Base-by-base conservation (phyloP, 2,329 filamentous ascomycete species). In the Neodidymelliopsis sp. region DNA sequence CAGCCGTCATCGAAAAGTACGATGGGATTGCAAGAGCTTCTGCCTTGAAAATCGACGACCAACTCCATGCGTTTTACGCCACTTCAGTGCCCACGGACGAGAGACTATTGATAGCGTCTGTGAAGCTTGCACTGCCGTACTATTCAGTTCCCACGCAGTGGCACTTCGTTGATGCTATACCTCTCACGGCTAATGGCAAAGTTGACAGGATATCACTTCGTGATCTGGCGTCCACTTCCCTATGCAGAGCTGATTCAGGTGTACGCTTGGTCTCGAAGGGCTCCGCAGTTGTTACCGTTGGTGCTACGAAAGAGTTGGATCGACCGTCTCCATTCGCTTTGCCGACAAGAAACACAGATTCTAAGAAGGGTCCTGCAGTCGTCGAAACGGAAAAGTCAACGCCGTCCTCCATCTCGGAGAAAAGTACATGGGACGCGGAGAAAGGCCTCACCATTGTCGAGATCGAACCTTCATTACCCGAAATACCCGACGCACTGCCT, bases 151-250 rank as follows among this genome's bases (percentile, higher is more conserved):
- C 82, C 0, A 72, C 75, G 7, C 61, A 69, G 37, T 76, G 80
- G 62, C 72, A 77, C 27, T 71, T 74, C 18, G 66, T 81, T 4
- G 58, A 70, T 0, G 67, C 70, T 4, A 74, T 84, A 15, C 79
- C 81, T 1, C 71, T 80, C 15, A 84, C 81, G 0, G 56, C 74
- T 2, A 84, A 84, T 49, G 82, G 82, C 33, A 84, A 84, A 67
- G 75, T 82, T 33, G 77, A 84, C 65, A 83, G 81, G 70, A 70
- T 67, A 16, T 63, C 68, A 4, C 75, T 84, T 5, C 66, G 64
- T 6, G 58, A 11, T 55, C 75, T 77, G 11, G 58, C 53, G 1
- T 35, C 52, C 4, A 51, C 41, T 7, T 16, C 19, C 11, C 18
- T n/a, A 12, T 12, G 9, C n/a, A 29, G 29, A 20, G 24, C 46